Percentiles rank a stretch among this genome's conserved stretches.
These are phyloP conservation scores for Phytophthora megakarya DNA, from an alignment of 352 stramenopile genomes.

Conservation along the genomic window DNA sequence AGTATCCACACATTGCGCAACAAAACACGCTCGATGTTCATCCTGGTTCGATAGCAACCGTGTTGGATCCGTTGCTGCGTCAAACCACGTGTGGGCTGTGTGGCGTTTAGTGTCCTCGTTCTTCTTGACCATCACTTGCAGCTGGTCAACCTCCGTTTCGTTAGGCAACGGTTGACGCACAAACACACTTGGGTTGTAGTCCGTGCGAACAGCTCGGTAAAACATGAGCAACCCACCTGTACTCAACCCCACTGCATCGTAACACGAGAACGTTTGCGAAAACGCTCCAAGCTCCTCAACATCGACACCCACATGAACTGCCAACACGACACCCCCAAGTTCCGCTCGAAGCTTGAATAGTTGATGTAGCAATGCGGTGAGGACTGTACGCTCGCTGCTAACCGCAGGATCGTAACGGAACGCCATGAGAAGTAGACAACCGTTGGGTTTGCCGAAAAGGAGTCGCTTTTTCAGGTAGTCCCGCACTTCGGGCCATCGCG, in stretches of 20 bases:
- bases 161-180: constrained; percentile 27
- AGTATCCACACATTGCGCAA: constrained; percentile 45
- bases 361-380: constrained; percentile 39
- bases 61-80: constrained; percentile 25
- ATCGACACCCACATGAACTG: constrained; percentile 54
- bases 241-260: constrained; percentile 51
- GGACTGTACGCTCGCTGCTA: constrained; percentile 30
- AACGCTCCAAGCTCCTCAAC: constrained; percentile 65
- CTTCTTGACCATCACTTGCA: constrained; percentile 39
- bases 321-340: constrained; percentile 57
- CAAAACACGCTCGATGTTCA: constrained; percentile 58
- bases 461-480: constrained; percentile 73
- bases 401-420: constrained; percentile 48
- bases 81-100: constrained; percentile 45
- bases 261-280: constrained; percentile 60
- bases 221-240: constrained; percentile 58
- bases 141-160: constrained; percentile 29
- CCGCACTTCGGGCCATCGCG: constrained; percentile 59
- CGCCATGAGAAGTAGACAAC: constrained; percentile 56
- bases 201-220: constrained; percentile 54
- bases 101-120: constrained; percentile 28
- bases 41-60: constrained; percentile 47
- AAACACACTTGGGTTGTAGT: constrained; percentile 51
- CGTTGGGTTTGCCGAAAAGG: constrained; percentile 49
- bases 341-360: constrained; percentile 45